A percentile compares a stretch with the other conserved stretches of the same genome.
Conservation (phyloP, 2,329 filamentous ascomycete species). For the Neodidymelliopsis sp. region DNA sequence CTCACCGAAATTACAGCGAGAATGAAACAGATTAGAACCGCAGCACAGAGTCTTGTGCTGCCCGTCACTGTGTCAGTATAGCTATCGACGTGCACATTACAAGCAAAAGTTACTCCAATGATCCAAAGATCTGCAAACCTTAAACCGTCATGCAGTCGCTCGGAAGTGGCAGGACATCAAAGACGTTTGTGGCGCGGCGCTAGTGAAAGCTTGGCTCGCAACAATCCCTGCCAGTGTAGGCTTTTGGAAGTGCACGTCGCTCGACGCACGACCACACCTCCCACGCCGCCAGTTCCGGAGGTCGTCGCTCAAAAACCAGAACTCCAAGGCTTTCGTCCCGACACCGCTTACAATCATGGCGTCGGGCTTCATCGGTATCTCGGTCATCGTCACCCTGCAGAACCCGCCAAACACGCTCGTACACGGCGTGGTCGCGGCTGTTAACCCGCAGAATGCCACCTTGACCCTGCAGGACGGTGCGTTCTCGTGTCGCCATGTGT, state of each 20-base stretch:
- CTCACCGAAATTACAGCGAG: too few species aligned
- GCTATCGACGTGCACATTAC: too few species aligned
- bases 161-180: conserved; percentile 1
- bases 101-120: too few species aligned
- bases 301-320: conserved; percentile 12
- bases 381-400: conserved; percentile 76
- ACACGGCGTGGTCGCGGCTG: conserved; percentile 73
- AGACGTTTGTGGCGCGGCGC: conserved; percentile 14
- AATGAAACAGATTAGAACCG: too few species aligned
- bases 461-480: conserved; percentile 76
- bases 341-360: conserved; percentile 57
- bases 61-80: too few species aligned
- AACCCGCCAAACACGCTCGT: conserved; percentile 70
- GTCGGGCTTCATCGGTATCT: conserved; percentile 75
- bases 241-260: conserved; percentile 6
- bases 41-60: too few species aligned
- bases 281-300: conserved; percentile 15
- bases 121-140: too few species aligned
- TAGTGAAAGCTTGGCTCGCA: conserved; percentile 10
- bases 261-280: conserved; percentile 12
- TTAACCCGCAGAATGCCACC: conserved; percentile 67
- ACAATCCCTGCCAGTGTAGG: conserved; percentile 14
- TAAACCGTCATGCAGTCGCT: not conserved
- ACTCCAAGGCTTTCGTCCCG: not conserved
- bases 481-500: conserved; percentile 1